Evolutionary conservation across 371 early-diverging fungal species (phyloP), one percentile per base, ranked within the genome.

Genomic region (Rhizomucor pusillus): DNA sequence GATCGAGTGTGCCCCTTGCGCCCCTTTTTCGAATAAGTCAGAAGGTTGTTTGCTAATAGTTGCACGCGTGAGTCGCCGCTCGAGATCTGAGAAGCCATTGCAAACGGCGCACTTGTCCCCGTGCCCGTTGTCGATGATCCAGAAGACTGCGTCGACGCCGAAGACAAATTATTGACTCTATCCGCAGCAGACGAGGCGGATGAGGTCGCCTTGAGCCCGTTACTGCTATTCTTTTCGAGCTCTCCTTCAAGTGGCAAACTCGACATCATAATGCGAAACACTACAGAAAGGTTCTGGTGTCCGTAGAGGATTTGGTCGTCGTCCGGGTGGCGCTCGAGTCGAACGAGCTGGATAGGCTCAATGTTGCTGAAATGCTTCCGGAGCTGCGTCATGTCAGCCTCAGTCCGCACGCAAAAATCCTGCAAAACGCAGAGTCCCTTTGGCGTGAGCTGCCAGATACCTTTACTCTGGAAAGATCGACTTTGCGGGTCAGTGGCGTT

Each of bases 351-450:
- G 22, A 71, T 69, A 0, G 74, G 66, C 25, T 69, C 65, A 56
- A 79, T 61, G 57, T 73, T 66, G 23, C 66, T 62, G 22, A 73
- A 66, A 25, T 66, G 64, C 13, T 63, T 66, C 20, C 72, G 63
- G 1, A 73, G 29, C 2, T 47, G 37, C 1, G 66, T 47, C 43
- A 69, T 52, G 35, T 71, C 62, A 1, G 69, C 74, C 19, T 71
- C 70, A 1, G 75, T 79, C 41, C 79, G 59, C 6, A 69, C 56
- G 50, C 75, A 75, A 44, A 75, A 79, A 50, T 73, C 79, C 47
- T 80, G 83, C 2, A 86, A 57, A 5, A 86, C 60, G 55, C 80
- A 77, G 2, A 81, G 58, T 9, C 86, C 86, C 51, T 86, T 86
- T 7, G 76, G 71, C 0, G 84, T 86, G 16, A 86, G 54, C 19